phyloP scores from a whole-genome alignment of 1,284 basidiomycete genomes.

The Boletus semigastroideus region DNA sequence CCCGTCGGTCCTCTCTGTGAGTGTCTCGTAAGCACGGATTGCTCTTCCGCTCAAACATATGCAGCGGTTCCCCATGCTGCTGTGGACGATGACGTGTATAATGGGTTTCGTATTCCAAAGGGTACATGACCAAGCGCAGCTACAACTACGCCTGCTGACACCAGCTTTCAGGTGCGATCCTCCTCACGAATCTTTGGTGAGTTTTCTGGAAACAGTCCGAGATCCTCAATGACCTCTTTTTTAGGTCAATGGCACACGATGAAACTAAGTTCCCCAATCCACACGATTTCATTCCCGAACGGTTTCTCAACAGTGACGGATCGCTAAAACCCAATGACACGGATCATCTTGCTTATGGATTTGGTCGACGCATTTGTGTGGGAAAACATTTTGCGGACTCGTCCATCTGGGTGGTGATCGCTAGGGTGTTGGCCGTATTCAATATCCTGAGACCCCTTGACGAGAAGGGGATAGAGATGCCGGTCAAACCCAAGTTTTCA shows the following conservation, averaged over 20 bases:
- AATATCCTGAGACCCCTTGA: background rate
- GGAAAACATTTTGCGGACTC: background rate
- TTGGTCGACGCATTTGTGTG: background rate
- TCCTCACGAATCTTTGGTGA: conserved; percentile 4
- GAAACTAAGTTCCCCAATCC: background rate
- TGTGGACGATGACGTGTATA: conserved; percentile 4
- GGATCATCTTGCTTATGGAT: background rate
- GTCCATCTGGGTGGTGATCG: background rate
- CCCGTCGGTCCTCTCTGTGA: conserved; percentile 1
- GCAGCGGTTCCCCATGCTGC: conserved; percentile 10
- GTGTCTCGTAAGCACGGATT: background rate
- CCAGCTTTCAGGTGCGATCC: background rate
- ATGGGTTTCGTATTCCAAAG: background rate
- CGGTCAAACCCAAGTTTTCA: background rate
- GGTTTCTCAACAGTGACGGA: background rate
- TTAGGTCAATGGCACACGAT: background rate
- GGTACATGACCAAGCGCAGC: background rate
- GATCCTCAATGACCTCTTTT: background rate
- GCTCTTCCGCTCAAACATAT: background rate
- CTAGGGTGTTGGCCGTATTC: background rate
- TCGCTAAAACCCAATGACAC: background rate
- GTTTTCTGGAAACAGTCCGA: background rate
- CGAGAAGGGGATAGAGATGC: background rate
- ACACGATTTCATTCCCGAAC: background rate
- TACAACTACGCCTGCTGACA: background rate